Conservation (phyloP, 2,329 filamentous ascomycete genomes). For the Diaporthe citrichinensis region DNA sequence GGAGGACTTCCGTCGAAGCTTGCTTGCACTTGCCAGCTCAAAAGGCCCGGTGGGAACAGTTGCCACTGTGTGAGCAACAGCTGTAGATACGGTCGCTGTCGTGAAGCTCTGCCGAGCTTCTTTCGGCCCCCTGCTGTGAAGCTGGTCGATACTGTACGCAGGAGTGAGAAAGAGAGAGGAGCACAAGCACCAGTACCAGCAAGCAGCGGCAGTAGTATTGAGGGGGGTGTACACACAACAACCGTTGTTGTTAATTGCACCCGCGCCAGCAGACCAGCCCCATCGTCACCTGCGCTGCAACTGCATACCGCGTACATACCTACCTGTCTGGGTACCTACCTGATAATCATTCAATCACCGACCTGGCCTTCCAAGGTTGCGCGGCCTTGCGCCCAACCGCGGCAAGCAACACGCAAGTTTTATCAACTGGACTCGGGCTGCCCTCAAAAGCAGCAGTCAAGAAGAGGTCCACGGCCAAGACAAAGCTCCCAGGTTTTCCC, state of each 20-base stretch:
- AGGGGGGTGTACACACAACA: neutral
- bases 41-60: neutral
- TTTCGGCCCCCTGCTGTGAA: neutral
- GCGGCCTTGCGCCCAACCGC: slow-evolving; percentile 28
- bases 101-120: neutral
- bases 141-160: slow-evolving; percentile 6
- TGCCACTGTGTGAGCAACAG: slow-evolving; percentile 8
- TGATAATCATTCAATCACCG: slow-evolving; percentile 8
- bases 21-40: slow-evolving; percentile 11
- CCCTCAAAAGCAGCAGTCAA: neutral
- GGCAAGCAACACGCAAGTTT: slow-evolving; percentile 16
- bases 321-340: slow-evolving; percentile 3
- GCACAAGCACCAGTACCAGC: neutral
- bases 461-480: slow-evolving; percentile 28
- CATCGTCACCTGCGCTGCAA: slow-evolving; percentile 25
- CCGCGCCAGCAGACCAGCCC: slow-evolving; percentile 6
- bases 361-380: slow-evolving; percentile 1
- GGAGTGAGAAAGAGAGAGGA: neutral
- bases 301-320: slow-evolving; percentile 10
- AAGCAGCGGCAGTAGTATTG: neutral
- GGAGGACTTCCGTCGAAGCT: neutral
- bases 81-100: neutral
- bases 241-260: slow-evolving; percentile 4
- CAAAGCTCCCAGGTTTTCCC: slow-evolving; percentile 32
- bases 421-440: slow-evolving; percentile 14